phyloP scores from a whole-genome alignment of 2,329 filamentous ascomycete genomes.

The Colletotrichum orbiculare region DNA sequence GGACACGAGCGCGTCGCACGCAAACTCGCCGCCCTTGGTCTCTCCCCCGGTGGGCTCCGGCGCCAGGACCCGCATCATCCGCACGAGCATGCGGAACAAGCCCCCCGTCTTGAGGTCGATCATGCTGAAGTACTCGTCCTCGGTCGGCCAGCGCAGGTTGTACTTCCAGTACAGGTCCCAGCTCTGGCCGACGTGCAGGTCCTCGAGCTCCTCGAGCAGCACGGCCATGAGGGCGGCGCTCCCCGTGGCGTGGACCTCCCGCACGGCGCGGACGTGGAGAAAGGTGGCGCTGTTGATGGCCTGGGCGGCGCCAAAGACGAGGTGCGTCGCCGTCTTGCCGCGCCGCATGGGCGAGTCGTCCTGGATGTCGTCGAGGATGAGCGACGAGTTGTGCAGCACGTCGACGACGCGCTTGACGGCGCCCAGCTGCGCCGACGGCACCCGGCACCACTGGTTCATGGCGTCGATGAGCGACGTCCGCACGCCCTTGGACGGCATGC shows the following conservation, averaged over 20 bases:
- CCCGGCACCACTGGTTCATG: constrained; percentile 6
- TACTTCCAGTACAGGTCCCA: constrained; percentile 43
- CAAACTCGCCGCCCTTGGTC: not conserved
- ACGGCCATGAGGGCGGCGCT: not conserved
- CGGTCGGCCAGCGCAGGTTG: constrained; percentile 37
- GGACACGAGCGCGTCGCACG: not conserved
- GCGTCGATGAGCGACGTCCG: not conserved
- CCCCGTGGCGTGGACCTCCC: constrained; percentile 22
- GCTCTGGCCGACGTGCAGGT: constrained; percentile 42
- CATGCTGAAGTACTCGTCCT: constrained; percentile 44
- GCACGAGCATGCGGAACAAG: constrained; percentile 37
- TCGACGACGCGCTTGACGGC: constrained; percentile 6
- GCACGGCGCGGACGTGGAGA: constrained; percentile 40
- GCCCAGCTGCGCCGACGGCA: not conserved
- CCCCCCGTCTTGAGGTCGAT: constrained; percentile 41
- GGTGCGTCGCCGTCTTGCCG: constrained; percentile 47
- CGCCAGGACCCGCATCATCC: constrained; percentile 33
- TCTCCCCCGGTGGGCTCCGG: not conserved
- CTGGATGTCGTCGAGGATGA: constrained; percentile 50
- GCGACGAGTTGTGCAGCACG: constrained; percentile 13
- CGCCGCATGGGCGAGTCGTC: constrained; percentile 48
- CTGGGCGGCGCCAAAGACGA: constrained; percentile 48
- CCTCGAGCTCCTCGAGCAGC: constrained; percentile 41
- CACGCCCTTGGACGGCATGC: constrained; percentile 11
- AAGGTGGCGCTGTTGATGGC: constrained; percentile 50